phyloP scores from a whole-genome alignment of 2,329 filamentous ascomycete genomes.

The Venturia effusa region DNA sequence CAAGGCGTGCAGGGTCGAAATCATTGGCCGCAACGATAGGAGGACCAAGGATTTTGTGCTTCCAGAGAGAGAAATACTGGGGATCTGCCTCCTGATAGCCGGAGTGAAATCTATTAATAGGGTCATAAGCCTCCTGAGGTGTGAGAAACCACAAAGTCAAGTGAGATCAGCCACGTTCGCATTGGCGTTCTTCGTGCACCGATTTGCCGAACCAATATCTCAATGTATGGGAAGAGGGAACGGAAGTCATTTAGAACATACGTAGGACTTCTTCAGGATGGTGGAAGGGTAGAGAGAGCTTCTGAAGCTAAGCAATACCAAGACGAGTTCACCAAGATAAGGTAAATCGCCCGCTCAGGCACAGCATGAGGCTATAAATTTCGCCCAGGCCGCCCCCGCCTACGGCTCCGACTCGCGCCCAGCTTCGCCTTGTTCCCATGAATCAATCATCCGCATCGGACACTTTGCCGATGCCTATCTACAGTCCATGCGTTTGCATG shows the following conservation, averaged over 20 bases:
- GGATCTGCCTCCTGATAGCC: neutral
- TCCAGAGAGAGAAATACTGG: neutral
- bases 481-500: neutral
- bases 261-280: neutral
- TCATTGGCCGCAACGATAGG: neutral
- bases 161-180: neutral
- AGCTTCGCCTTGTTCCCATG: neutral
- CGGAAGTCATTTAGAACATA: neutral
- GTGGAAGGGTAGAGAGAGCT: neutral
- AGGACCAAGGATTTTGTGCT: neutral
- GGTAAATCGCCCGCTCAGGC: neutral
- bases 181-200: neutral
- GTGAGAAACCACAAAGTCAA: neutral
- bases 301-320: neutral
- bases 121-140: neutral
- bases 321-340: neutral
- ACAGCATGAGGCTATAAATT: neutral
- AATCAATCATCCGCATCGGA: neutral
- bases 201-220: neutral
- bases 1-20: neutral
- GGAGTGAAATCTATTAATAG: neutral
- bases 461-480: neutral
- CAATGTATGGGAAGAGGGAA: too few species aligned
- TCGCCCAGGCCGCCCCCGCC: neutral
- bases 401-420: neutral